These are phyloP conservation scores for Boletellus ananas DNA, from an alignment of 768 basidiomycete genomes.

Conservation along the genomic window DNA sequence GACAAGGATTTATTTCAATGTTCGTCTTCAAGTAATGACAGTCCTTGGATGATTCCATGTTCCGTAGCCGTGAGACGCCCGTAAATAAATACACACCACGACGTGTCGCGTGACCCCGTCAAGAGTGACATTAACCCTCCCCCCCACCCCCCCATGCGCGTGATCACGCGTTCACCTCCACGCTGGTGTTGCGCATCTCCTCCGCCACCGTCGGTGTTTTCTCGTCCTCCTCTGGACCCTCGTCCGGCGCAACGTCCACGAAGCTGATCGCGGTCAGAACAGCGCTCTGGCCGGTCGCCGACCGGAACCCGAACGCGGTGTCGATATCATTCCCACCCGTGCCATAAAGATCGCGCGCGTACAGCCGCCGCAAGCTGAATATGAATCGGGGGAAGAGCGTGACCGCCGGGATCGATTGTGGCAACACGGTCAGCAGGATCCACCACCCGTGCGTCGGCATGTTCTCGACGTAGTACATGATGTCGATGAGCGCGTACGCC, in stretches of 20 bases:
- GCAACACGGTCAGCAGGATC: not conserved
- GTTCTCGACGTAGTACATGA: not conserved
- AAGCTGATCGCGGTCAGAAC: not conserved
- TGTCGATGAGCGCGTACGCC: not conserved
- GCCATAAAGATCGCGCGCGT: not conserved
- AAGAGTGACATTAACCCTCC: too few relatives aligned
- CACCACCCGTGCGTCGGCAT: not conserved
- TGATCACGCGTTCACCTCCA: too few relatives aligned
- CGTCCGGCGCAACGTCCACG: not conserved
- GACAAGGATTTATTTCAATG: too few relatives aligned
- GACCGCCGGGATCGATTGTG: not conserved
- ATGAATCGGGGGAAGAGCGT: constrained; percentile 1
- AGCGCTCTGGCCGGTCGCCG: not conserved
- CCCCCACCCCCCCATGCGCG: too few relatives aligned
- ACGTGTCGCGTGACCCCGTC: too few relatives aligned
- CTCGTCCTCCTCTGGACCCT: not conserved
- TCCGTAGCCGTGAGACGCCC: too few relatives aligned
- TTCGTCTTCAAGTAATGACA: too few relatives aligned
- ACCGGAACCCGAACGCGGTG: not conserved
- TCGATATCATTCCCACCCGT: not conserved
- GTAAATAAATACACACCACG: too few relatives aligned
- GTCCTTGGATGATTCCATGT: too few relatives aligned
- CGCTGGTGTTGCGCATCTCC: too few relatives aligned
- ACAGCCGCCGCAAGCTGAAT: not conserved
- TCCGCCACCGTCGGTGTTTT: not conserved